phyloP scores from a whole-genome alignment of 257 asterid species.

The Fraxinus anomala region DNA sequence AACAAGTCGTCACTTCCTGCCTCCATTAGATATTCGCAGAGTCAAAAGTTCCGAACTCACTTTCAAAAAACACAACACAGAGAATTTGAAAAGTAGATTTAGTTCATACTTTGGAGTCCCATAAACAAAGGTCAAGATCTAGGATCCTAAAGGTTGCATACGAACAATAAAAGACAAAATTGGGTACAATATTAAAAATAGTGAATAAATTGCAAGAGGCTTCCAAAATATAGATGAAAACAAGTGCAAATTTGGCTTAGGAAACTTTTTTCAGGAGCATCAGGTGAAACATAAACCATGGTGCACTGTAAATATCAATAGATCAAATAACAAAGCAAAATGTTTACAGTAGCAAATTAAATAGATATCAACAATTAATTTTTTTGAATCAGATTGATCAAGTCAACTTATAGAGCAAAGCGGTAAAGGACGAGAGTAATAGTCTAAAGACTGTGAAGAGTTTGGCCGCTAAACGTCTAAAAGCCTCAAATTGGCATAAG shows the following conservation, averaged over 20 bases:
- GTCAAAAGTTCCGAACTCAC: neutral
- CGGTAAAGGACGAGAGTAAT: neutral
- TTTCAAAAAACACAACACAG: neutral
- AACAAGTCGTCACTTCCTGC: neutral
- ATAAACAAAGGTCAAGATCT: slow-evolving; percentile 18
- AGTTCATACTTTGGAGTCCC: neutral
- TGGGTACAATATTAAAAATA: neutral
- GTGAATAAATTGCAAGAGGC: neutral
- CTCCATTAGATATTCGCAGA: neutral
- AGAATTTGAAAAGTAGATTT: neutral
- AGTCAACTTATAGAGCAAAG: slow-evolving; percentile 16
- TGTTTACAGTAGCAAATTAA: neutral
- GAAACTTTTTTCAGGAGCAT: neutral
- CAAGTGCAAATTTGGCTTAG: slow-evolving; percentile 2
- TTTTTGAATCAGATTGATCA: neutral
- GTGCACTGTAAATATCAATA: slow-evolving; percentile 3
- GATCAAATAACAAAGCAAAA: neutral
- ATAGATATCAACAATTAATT: neutral
- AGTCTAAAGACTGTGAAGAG: neutral
- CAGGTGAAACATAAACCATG: neutral
- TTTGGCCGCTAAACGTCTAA: slow-evolving; percentile 13
- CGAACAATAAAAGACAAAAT: neutral
- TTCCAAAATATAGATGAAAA: neutral
- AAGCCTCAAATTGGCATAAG: slow-evolving; percentile 16
- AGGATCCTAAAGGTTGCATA: neutral